A percentile compares a stretch with the other conserved stretches of the same genome.
Evolutionary conservation across 345 rosid species (phyloP).

Genomic region (Brassica juncea): DNA sequence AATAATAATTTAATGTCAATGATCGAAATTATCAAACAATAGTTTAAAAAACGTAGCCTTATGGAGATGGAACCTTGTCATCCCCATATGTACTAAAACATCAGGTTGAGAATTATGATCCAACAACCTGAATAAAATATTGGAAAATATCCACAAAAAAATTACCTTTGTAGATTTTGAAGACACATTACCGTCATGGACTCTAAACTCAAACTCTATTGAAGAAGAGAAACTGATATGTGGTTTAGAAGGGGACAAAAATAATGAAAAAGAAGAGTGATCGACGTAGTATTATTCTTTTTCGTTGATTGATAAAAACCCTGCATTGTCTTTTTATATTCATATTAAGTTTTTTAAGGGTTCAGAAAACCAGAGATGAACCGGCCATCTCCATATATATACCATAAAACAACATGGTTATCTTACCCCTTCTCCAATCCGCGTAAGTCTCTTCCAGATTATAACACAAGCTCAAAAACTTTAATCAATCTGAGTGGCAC

Average conservation of each 20-base stretch:
- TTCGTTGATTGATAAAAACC: constrained; percentile 75
- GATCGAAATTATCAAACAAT: background rate
- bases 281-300: constrained; percentile 64
- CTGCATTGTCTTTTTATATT: constrained; percentile 7
- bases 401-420: no score
- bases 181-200: constrained; percentile 54
- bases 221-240: constrained; percentile 34
- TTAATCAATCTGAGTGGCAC: no score
- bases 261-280: constrained; percentile 37
- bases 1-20: background rate
- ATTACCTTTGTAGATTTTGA: background rate
- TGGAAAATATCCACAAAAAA: no score
- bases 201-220: constrained; percentile 53
- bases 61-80: constrained; percentile 65
- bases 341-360: no score
- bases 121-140: constrained; percentile 49
- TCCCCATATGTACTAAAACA: constrained; percentile 60
- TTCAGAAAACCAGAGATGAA: no score
- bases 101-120: constrained; percentile 50
- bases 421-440: no score
- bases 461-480: no score
- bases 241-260: constrained; percentile 39
- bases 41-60: constrained; percentile 49
- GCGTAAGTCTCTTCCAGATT: no score
- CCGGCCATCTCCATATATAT: no score